Evolutionary conservation across 1,284 basidiomycete genomes (phyloP), one percentile per base, ranked within the genome.

Genomic region (Termitomyces sp.): DNA sequence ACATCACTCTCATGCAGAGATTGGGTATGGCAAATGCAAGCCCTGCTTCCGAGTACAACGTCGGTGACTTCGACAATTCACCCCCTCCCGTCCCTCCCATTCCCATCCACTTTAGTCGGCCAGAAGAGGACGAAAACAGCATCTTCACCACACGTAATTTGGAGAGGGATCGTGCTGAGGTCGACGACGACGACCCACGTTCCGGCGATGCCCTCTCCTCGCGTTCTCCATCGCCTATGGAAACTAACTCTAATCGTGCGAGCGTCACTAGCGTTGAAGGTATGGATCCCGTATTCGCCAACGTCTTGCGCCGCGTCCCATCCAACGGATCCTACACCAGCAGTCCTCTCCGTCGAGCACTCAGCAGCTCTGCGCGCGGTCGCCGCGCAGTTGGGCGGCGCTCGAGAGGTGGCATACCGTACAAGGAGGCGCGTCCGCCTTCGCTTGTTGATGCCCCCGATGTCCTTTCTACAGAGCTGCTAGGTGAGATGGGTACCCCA

Each of bases 281-380:
- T 39, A 90, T 92, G 86, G 90, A 92, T 61, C 90, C 90, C 9
- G 78, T 73, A 0, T 92, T 90, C 65, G 88, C 89, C 52, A 90
- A 90, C 58, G 74, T 91, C 13, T 79, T 90, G 39, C 79, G 79
- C 55, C 80, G 81, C 30, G 75, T 81, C 1, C 74, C 80, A 0
- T 84, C 85, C 8, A 74, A 78, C 50, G 75, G 76, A 24, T 80
- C 73, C n/a, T 72, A 77, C 45, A 67, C 73, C 58, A 70, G 73
- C 41, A 82, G 83, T 61, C 83, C 85, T 47, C 70, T 86, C 24
- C 79, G 82, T 42, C 77, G 78, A 49, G 74, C 81, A 28, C 70
- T 84, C 52, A 70, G 77, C 30, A 73, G 77, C 43, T 72, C 78
- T 15, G 68, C 73, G 4, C 75, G 79, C 41, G 78, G 81, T 31